Evolutionary conservation across 176 grass and related monocot genomes (phyloP).

Genomic region (Canna indica): DNA sequence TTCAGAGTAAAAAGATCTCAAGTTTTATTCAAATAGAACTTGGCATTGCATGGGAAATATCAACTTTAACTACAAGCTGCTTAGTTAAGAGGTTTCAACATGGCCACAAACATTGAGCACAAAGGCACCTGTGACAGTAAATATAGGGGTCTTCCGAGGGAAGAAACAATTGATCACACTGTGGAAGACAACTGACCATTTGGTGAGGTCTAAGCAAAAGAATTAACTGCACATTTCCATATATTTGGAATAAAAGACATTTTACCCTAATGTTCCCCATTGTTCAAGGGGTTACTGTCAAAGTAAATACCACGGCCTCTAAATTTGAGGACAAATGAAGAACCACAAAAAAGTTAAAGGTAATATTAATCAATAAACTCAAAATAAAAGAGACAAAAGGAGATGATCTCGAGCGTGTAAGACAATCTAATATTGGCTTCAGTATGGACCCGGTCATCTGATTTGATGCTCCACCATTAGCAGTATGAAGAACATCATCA

Average conservation of each 20-base stretch:
- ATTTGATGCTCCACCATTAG: neutral
- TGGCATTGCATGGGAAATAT: no score
- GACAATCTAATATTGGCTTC: neutral
- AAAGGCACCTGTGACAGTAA: neutral
- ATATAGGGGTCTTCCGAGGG: neutral
- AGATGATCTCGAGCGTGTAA: neutral
- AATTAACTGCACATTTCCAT: constrained; percentile 14
- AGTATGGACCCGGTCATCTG: neutral
- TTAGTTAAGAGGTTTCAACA: no score
- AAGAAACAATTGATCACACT: neutral
- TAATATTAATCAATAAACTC: neutral
- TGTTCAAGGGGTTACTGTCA: neutral
- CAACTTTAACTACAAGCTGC: no score
- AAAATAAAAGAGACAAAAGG: neutral
- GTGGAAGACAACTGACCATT: neutral
- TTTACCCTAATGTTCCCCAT: neutral
- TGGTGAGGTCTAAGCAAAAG: neutral
- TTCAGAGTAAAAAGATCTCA: no score
- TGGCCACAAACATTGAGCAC: no score
- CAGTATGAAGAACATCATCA: neutral
- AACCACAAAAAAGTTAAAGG: neutral
- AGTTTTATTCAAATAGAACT: no score
- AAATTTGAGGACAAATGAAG: neutral
- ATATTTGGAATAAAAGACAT: constrained; percentile 3
- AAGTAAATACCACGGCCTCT: neutral